Evolutionary conservation across 805 yeast genomes (phyloP), one percentile per base, ranked within the genome.

Genomic region (Candida ulmi): DNA sequence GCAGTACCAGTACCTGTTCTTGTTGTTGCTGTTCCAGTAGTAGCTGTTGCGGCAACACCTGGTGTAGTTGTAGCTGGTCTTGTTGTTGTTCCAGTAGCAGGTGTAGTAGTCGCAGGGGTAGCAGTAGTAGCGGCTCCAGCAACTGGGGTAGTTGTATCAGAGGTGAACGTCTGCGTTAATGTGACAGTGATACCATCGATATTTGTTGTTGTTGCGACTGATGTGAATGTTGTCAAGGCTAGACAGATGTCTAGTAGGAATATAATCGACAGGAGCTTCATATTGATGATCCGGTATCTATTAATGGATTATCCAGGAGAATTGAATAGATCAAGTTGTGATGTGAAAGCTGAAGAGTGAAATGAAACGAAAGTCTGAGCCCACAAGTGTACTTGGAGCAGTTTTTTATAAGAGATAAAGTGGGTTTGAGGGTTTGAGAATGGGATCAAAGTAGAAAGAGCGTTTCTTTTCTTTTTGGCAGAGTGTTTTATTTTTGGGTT

Each of bases 131-230:
- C 33, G 18, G 52, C 40, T 11, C 44, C 37, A 19, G 54, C 43
- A 17, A 52, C 27, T 9, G 41, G 15, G 39, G 62, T 28, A 17
- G 46, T 21, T 5, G 43, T 17, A 15, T 32, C 42, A 12, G 41
- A 26, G 0, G 47, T 43, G 33, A 41, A 30, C 6, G 51, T 41
- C 34, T 47, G 54, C n/a, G 57, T 46, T 17, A 52, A 34, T 4
- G 56, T 52, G 17, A 46, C 57, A 1, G 50, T 38, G 27, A 47
- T 37, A 37, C 55, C 57, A n/a, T 44, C 36, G 37, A 44, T 40
- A 41, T 58, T 45, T 25, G 59, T 43, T 42, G 60, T 39, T 37
- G 54, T 38, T 43, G 54, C 26, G 43, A 56, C 41, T 8, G 55
- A 35, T 39, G 35, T 21, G 37, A 33, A 36, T 32, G 54, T 36